These are phyloP conservation scores for Pelargonium australe DNA, from an alignment of 441 rosid species.

Conservation along the genomic window DNA sequence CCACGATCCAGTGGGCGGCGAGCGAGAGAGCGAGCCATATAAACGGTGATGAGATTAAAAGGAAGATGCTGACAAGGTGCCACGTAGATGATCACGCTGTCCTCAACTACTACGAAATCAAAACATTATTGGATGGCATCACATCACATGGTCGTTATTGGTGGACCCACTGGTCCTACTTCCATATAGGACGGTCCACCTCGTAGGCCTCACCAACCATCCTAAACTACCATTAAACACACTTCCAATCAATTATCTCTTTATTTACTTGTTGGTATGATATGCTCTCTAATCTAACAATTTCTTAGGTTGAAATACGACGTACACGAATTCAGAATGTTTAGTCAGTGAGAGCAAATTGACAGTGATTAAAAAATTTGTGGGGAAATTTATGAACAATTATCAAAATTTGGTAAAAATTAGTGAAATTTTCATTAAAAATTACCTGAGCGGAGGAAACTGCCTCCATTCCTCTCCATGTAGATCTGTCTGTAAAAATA, in stretches of 20 bases:
- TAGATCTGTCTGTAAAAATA: no score
- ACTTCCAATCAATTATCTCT: neutral
- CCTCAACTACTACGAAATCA: neutral
- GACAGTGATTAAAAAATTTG: no score
- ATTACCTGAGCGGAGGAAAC: no score
- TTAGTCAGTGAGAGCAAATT: no score
- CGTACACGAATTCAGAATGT: no score
- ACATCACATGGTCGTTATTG: neutral
- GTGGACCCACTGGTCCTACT: neutral
- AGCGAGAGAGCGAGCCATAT: neutral
- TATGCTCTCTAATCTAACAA: neutral
- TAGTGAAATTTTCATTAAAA: no score
- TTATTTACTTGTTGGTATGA: neutral
- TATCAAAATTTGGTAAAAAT: no score
- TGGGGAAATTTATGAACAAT: no score
- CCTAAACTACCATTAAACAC: neutral
- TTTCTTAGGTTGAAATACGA: no score
- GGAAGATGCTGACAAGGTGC: slow-evolving; percentile 17
- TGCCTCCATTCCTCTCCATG: no score
- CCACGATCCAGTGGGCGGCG: neutral
- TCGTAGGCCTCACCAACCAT: neutral
- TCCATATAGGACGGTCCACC: neutral
- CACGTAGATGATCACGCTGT: slow-evolving; percentile 13
- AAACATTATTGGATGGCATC: neutral
- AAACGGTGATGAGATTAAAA: neutral